A percentile compares a stretch with the other conserved stretches of the same genome.
These are phyloP conservation scores for Serendipita sp. DNA, from an alignment of 1,284 basidiomycete species.

Conservation along the genomic window DNA sequence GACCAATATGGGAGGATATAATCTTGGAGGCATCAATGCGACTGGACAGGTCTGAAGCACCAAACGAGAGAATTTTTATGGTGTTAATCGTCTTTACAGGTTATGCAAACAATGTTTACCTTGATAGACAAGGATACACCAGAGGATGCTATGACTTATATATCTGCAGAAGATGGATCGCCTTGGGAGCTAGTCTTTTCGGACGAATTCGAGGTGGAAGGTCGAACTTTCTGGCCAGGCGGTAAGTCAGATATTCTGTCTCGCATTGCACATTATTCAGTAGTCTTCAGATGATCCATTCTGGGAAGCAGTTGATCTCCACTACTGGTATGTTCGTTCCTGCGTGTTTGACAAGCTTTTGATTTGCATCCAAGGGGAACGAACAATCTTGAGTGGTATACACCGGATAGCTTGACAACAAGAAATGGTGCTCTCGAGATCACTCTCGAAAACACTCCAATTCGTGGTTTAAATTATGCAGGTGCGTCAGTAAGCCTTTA, in stretches of 20 bases:
- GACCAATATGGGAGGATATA: slow-evolving; percentile 30
- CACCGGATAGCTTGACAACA: slow-evolving; percentile 72
- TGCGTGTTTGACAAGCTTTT: background rate
- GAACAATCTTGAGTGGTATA: slow-evolving; percentile 55
- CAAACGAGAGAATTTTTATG: background rate
- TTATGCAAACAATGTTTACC: slow-evolving; percentile 46
- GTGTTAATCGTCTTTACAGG: slow-evolving; percentile 4
- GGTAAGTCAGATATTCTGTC: slow-evolving; percentile 8
- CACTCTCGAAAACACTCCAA: slow-evolving; percentile 49
- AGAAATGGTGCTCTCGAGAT: slow-evolving; percentile 66
- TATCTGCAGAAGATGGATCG: slow-evolving; percentile 23
- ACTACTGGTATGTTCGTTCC: slow-evolving; percentile 44
- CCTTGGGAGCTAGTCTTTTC: slow-evolving; percentile 39
- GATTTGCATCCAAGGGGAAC: slow-evolving; percentile 24
- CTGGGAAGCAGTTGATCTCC: slow-evolving; percentile 65
- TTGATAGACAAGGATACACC: slow-evolving; percentile 66
- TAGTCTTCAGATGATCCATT: slow-evolving; percentile 35
- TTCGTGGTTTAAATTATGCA: slow-evolving; percentile 62
- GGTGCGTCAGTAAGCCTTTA: slow-evolving; percentile 13
- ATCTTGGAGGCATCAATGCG: slow-evolving; percentile 38
- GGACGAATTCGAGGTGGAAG: slow-evolving; percentile 78
- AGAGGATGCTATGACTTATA: slow-evolving; percentile 25
- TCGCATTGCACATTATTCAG: slow-evolving; percentile 8
- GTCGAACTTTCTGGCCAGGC: slow-evolving; percentile 61
- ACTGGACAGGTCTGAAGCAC: slow-evolving; percentile 42